Base-by-base conservation (phyloP, 768 basidiomycete species). In the Tylopilus vinaceipallidus region DNA sequence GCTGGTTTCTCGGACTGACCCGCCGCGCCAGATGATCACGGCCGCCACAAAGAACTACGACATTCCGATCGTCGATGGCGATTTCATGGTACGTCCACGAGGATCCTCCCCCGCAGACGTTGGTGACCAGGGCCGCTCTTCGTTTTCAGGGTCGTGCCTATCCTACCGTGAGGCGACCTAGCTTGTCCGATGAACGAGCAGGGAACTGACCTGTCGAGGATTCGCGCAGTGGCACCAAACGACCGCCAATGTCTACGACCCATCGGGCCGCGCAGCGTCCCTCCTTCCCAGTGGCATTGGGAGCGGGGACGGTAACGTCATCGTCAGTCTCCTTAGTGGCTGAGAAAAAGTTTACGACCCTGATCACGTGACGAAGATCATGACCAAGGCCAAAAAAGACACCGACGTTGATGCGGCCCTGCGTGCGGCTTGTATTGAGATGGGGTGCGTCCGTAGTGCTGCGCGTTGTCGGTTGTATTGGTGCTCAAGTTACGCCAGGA, bases 341-440 rank as follows among this genome's bases (percentile, higher is more conserved):
- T n/a, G n/a, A n/a, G n/a, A n/a, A 2, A 11, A 26, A 12, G 20
- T n/a, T 26, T 14, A 32, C 26, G 54, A 42, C 49, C 52, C 47
- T 56, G 49, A 62, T 57, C 45, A 49, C 49, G 45, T 42, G 37
- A 33, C 26, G 19, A 34, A 67, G 66, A 52, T 75, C 26, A 73
- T 81, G 62, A 73, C 73, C 35, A 74, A 70, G 42, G 75, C 71
- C 3, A 78, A 73, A 50, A 69, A 67, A 42, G 71, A 75, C 19
- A 56, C 62, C 26, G 67, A 72, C n/a, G 71, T 78, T 4, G 80
- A 81, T 54, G 61, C 69, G 0, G 57, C 71, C 22, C 67, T 79
- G 56, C 72, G 79, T 3, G 73, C 75, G 1, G 77, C 73, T 5
- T 76, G 77, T 26, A 68, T 76, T 13, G 75, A 78, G 54, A 75